Conservation (phyloP, 2,329 filamentous ascomycete species). For the Emmonsiellopsis sp. region DNA sequence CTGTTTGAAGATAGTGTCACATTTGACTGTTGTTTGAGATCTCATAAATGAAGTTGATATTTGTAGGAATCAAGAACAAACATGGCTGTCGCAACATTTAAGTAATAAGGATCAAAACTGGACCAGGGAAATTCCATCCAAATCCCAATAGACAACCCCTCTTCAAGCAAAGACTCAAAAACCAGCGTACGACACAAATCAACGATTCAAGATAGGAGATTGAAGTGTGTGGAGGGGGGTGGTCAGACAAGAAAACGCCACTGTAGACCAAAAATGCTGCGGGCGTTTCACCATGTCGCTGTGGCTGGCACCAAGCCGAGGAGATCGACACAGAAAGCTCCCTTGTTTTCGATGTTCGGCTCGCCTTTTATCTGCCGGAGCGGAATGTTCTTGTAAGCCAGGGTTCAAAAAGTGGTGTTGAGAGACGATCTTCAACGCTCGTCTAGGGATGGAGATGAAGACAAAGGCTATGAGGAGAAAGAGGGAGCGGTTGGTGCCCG, state of each 20-base stretch:
- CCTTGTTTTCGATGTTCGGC: background rate
- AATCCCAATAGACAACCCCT: too few relatives aligned
- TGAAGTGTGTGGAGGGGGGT: background rate
- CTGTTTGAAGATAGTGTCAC: too few relatives aligned
- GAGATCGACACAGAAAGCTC: background rate
- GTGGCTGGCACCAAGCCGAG: background rate
- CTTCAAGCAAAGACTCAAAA: background rate
- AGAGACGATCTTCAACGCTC: too few relatives aligned
- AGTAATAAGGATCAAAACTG: too few relatives aligned
- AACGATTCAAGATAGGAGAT: background rate
- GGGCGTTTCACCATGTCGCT: background rate
- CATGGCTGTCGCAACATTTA: too few relatives aligned
- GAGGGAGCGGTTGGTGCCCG: background rate
- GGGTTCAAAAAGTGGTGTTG: too few relatives aligned
- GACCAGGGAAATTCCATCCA: too few relatives aligned
- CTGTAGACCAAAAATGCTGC: background rate
- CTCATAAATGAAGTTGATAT: too few relatives aligned
- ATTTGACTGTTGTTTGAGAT: too few relatives aligned
- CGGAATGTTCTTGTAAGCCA: background rate
- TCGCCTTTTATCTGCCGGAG: background rate
- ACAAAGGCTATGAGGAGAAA: too few relatives aligned
- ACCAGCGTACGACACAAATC: background rate
- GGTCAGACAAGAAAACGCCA: background rate
- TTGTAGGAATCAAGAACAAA: too few relatives aligned
- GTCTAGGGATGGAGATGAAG: too few relatives aligned